Percentiles rank a stretch among this genome's conserved stretches.
Evolutionary conservation across 2,329 filamentous ascomycete genomes (phyloP).

Genomic region (Penicillium fuscoglaucum): DNA sequence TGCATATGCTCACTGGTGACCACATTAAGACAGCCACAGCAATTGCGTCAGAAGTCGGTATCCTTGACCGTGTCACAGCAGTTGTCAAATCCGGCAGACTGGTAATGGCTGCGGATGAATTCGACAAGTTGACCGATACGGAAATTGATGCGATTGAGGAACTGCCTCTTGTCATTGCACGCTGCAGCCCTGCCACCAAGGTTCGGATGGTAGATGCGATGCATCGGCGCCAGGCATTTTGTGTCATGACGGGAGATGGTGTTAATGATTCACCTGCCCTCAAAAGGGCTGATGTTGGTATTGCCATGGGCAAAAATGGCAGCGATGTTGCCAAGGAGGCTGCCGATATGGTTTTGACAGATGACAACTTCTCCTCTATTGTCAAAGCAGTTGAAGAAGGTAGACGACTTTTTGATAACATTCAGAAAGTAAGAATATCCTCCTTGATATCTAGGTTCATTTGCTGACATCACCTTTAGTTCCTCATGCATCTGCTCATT

Average conservation of each 20-base stretch:
- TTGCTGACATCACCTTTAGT: conserved; percentile 38
- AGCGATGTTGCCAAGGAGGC: conserved; percentile 85
- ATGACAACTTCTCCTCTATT: conserved; percentile 87
- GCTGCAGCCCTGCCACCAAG: conserved; percentile 83
- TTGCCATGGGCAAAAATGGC: conserved; percentile 82
- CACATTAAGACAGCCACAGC: conserved; percentile 58
- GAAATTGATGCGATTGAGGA: conserved; percentile 67
- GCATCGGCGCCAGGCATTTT: conserved; percentile 72
- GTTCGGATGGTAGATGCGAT: conserved; percentile 89
- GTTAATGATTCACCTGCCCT: conserved; percentile 85
- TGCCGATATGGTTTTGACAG: conserved; percentile 60
- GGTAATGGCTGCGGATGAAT: conserved; percentile 58
- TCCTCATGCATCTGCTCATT: conserved; percentile 74
- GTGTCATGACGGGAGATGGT: conserved; percentile 86
- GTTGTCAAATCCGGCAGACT: conserved; percentile 45
- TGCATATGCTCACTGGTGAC: conserved; percentile 61
- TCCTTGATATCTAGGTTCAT: conserved; percentile 32
- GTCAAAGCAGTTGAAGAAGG: conserved; percentile 81
- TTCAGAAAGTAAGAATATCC: conserved; percentile 60
- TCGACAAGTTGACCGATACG: conserved; percentile 54
- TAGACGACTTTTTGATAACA: conserved; percentile 82
- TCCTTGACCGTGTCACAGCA: conserved; percentile 47
- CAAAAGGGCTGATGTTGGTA: conserved; percentile 79
- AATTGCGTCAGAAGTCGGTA: conserved; percentile 60
- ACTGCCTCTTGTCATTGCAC: conserved; percentile 77